A percentile compares a stretch with the other conserved stretches of the same genome.
These are phyloP conservation scores for Suillus americanus DNA, from an alignment of 768 basidiomycete species.

Conservation along the genomic window DNA sequence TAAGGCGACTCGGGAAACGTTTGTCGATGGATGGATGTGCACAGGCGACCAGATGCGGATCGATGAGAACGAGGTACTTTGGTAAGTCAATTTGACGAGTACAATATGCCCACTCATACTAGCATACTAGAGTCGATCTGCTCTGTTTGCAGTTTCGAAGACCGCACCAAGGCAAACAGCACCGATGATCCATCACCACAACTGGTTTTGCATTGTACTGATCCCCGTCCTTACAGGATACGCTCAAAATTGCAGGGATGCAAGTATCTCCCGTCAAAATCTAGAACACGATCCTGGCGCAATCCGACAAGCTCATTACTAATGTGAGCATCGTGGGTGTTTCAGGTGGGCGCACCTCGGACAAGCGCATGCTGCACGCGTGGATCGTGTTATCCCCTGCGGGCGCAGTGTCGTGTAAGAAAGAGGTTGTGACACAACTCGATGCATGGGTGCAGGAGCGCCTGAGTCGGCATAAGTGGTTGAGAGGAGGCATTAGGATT, in stretches of 20 bases:
- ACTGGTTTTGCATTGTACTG: conserved; percentile 16
- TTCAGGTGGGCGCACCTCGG: conserved; percentile 24
- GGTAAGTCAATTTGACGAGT: no score
- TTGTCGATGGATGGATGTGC: no score
- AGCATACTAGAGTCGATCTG: no score
- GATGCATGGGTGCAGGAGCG: no score
- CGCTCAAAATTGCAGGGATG: conserved; percentile 65
- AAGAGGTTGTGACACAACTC: no score
- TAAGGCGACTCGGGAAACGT: no score
- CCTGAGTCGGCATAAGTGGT: no score
- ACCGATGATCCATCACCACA: conserved; percentile 1
- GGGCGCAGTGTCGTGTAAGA: no score
- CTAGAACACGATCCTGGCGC: conserved; percentile 54
- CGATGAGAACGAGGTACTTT: no score
- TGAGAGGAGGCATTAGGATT: no score
- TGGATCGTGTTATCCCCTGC: conserved; percentile 50
- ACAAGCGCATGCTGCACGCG: conserved; percentile 68
- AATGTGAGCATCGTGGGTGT: conserved; percentile 71
- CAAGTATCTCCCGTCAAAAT: conserved; percentile 76
- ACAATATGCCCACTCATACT: no score
- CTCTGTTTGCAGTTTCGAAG: conserved; percentile 31
- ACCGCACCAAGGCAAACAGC: conserved; percentile 57
- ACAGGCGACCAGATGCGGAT: no score
- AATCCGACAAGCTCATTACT: conserved; percentile 54
- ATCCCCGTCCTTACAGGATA: conserved; percentile 44